phyloP scores from a whole-genome alignment of 176 grass and related monocot genomes.

The Triticum monococcum region DNA sequence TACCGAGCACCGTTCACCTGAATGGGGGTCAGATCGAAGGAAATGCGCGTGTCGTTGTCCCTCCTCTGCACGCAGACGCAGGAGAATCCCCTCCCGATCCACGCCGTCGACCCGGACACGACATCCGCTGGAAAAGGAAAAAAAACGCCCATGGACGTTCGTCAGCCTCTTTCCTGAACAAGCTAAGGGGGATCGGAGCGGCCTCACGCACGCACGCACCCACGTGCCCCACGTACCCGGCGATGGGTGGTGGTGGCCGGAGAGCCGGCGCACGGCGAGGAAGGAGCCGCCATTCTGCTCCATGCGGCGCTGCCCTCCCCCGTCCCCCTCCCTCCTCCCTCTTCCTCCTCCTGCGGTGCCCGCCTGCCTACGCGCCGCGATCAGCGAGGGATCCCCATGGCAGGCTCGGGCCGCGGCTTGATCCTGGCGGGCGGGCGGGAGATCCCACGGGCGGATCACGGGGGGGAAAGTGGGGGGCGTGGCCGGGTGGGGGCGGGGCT shows the following conservation, averaged over 20 bases:
- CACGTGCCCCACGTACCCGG: slow-evolving; percentile 32
- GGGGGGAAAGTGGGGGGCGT: background rate
- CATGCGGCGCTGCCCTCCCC: slow-evolving; percentile 31
- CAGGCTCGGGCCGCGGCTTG: background rate
- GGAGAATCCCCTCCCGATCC: slow-evolving; percentile 91
- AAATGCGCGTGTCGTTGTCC: slow-evolving; percentile 72
- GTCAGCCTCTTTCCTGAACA: background rate
- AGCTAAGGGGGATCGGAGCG: background rate
- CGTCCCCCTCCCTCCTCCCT: background rate
- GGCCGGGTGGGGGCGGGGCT: background rate
- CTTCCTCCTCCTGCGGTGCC: background rate
- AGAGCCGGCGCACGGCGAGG: slow-evolving; percentile 65
- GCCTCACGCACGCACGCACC: background rate
- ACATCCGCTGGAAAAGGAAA: slow-evolving; percentile 47
- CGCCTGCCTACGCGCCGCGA: slow-evolving; percentile 28
- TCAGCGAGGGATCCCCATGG: slow-evolving; percentile 40
- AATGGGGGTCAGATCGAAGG: slow-evolving; percentile 54
- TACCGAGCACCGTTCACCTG: background rate
- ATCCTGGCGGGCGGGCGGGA: slow-evolving; percentile 10
- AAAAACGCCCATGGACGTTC: background rate
- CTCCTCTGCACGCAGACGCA: slow-evolving; percentile 95
- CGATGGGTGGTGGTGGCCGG: slow-evolving; percentile 49
- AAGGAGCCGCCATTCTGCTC: slow-evolving; percentile 62
- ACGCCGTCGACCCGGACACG: slow-evolving; percentile 85
- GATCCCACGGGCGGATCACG: slow-evolving; percentile 48